phyloP scores from a whole-genome alignment of 2,329 filamentous ascomycete species.

The Phoma sp. region DNA sequence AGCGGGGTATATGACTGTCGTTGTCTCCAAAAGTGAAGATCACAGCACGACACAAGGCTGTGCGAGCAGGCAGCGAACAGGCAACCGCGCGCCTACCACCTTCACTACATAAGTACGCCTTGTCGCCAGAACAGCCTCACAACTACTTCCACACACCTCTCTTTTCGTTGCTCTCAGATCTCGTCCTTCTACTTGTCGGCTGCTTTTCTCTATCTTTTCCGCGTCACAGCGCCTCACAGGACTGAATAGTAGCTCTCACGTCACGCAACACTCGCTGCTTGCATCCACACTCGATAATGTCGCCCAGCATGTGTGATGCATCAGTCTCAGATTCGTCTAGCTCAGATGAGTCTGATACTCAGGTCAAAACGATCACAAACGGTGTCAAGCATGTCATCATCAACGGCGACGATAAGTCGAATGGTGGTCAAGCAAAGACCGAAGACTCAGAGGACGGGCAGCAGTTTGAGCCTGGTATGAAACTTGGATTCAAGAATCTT shows the following conservation, averaged over 20 bases:
- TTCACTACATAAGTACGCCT: constrained; percentile 10
- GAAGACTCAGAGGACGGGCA: constrained; percentile 2
- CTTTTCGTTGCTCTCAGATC: not conserved
- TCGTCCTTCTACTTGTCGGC: not conserved
- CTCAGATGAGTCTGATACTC: constrained; percentile 5
- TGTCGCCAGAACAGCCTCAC: not conserved
- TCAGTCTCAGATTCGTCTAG: constrained; percentile 1
- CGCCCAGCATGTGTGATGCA: not conserved
- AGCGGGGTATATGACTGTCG: not conserved
- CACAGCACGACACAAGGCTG: constrained; percentile 3
- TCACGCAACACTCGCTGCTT: not conserved
- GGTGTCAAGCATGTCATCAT: constrained; percentile 21
- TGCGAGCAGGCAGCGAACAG: constrained; percentile 14
- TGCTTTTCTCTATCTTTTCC: not conserved
- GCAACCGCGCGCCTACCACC: constrained; percentile 4
- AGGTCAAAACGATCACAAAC: constrained; percentile 8
- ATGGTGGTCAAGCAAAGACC: not conserved
- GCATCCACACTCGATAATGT: not conserved
- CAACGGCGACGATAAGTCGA: constrained; percentile 15
- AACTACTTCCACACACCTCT: not conserved
- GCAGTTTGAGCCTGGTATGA: constrained; percentile 6
- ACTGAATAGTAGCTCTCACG: not conserved
- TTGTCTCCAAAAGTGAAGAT: not conserved
- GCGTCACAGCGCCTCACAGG: not conserved
- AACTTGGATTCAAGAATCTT: constrained; percentile 22